These are phyloP conservation scores for Coprinopsis cinerea DNA, from an alignment of 768 basidiomycete genomes.

Conservation along the genomic window DNA sequence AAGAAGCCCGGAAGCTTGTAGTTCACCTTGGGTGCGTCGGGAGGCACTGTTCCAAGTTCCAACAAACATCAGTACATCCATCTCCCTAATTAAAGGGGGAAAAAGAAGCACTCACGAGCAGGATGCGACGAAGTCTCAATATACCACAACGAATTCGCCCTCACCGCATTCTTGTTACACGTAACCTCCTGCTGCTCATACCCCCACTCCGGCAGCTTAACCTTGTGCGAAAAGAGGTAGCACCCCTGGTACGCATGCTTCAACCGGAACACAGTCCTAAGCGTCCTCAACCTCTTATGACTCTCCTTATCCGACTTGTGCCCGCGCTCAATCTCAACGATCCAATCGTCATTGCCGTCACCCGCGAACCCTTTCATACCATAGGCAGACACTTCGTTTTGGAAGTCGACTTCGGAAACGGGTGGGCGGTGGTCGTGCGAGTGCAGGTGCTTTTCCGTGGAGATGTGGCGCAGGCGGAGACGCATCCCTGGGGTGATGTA, in stretches of 20 bases:
- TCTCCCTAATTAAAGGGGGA: background rate
- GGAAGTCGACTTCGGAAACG: slow-evolving; percentile 96
- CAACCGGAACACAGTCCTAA: slow-evolving; percentile 78
- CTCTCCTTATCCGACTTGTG: slow-evolving; percentile 62
- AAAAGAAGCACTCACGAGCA: slow-evolving; percentile 43
- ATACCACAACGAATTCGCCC: slow-evolving; percentile 88
- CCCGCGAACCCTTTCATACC: slow-evolving; percentile 82
- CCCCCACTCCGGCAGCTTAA: slow-evolving; percentile 96
- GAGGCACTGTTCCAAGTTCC: slow-evolving; percentile 47
- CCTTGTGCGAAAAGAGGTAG: slow-evolving; percentile 96
- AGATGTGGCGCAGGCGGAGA: slow-evolving; percentile 75
- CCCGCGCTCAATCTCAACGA: slow-evolving; percentile 77
- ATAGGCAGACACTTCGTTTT: slow-evolving; percentile 96
- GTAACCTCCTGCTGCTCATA: slow-evolving; percentile 99
- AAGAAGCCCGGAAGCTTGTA: slow-evolving; percentile 89
- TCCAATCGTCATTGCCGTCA: slow-evolving; percentile 91
- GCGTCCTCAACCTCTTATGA: slow-evolving; percentile 63
- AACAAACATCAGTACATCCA: background rate
- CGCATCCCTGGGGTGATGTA: slow-evolving; percentile 62
- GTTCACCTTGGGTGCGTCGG: slow-evolving; percentile 76
- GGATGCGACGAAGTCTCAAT: slow-evolving; percentile 83
- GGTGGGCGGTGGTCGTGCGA: slow-evolving; percentile 94
- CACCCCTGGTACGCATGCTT: slow-evolving; percentile 86
- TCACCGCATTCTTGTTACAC: slow-evolving; percentile 95
- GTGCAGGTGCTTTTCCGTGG: slow-evolving; percentile 84